These are phyloP conservation scores for Cicer chorassanicum DNA, from an alignment of 306 rosid genomes.

Conservation along the genomic window DNA sequence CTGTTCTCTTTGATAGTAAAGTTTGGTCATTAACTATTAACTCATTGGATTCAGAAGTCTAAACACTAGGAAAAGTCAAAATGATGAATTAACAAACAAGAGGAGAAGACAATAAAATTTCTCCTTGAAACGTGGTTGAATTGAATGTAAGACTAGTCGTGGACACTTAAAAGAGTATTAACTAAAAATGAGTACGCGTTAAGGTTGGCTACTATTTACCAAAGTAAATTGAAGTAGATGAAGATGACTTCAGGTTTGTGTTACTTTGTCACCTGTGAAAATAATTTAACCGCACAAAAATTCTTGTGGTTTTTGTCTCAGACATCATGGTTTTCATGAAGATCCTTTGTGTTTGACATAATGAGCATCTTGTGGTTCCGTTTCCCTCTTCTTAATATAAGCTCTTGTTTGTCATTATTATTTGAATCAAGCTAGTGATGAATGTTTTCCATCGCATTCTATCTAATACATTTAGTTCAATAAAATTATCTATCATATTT, in stretches of 20 bases:
- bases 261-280: neutral
- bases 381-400: slow-evolving; percentile 23
- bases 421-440: slow-evolving; percentile 9
- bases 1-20: slow-evolving; percentile 15
- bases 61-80: slow-evolving; percentile 8
- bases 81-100: slow-evolving; percentile 4
- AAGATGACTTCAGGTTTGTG: slow-evolving; percentile 6
- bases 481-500: slow-evolving; percentile 14
- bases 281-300: neutral
- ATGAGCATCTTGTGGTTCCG: slow-evolving; percentile 13
- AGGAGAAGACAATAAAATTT: slow-evolving; percentile 17
- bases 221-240: slow-evolving; percentile 7
- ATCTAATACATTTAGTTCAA: neutral
- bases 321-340: slow-evolving; percentile 7
- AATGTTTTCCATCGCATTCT: slow-evolving; percentile 1
- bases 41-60: neutral
- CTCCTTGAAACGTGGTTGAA: neutral
- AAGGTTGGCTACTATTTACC: neutral
- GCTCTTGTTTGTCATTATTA: slow-evolving; percentile 23
- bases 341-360: slow-evolving; percentile 16
- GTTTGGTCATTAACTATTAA: neutral
- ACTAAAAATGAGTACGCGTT: neutral
- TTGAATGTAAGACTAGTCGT: neutral
- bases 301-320: neutral
- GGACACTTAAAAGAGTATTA: slow-evolving; percentile 22